A percentile compares a stretch with the other conserved stretches of the same genome.
Conservation (phyloP, 225 moss, liverwort and hornwort genomes). For the Climacium dendroides region DNA sequence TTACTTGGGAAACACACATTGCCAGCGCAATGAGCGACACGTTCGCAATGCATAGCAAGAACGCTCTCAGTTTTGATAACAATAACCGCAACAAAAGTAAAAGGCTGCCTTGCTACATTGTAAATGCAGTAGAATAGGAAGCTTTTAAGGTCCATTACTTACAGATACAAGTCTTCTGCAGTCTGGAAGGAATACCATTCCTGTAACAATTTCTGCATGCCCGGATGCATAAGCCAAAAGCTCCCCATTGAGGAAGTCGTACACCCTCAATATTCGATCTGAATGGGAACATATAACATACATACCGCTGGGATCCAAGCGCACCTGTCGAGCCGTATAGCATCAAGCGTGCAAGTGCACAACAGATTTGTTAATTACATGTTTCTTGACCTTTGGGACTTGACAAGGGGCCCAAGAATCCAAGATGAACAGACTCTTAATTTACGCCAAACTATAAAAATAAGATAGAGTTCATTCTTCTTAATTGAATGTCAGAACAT, state of each 20-base stretch:
- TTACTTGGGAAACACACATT: background rate
- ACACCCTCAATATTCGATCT: constrained; percentile 49
- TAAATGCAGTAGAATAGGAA: background rate
- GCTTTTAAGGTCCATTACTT: background rate
- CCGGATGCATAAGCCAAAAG: constrained; percentile 60
- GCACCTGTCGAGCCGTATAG: constrained; percentile 17
- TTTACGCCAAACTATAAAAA: background rate
- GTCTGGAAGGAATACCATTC: constrained; percentile 65
- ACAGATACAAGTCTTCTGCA: constrained; percentile 67
- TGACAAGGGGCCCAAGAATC: background rate
- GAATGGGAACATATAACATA: constrained; percentile 70
- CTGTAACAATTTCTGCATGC: constrained; percentile 64
- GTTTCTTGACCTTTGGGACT: background rate
- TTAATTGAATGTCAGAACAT: background rate
- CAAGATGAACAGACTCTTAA: background rate
- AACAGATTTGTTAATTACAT: background rate
- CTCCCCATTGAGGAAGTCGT: constrained; percentile 64
- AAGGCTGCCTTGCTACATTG: background rate
- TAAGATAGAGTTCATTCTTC: background rate
- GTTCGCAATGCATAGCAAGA: background rate
- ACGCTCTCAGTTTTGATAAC: background rate
- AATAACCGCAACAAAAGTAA: background rate
- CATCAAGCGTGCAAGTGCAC: background rate
- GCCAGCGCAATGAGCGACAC: background rate
- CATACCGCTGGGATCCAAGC: constrained; percentile 64